phyloP scores from a whole-genome alignment of 176 grass and related monocot genomes.

The Hyparrhenia diplandra region DNA sequence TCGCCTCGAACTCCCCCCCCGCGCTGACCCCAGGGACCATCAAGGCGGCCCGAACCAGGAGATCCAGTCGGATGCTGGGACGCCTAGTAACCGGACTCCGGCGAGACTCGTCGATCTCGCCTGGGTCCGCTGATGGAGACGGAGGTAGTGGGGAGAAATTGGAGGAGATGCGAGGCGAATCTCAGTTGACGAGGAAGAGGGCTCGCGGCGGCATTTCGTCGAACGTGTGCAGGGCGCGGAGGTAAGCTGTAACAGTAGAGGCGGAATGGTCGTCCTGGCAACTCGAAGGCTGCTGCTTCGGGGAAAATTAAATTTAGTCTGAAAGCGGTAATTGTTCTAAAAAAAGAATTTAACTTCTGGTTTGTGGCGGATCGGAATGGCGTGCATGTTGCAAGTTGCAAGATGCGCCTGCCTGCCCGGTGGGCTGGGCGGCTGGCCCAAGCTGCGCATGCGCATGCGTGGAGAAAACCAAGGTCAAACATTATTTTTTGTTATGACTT shows the following conservation, averaged over 20 bases:
- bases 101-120: conserved; percentile 24
- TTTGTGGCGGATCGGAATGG: too few species aligned
- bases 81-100: background rate
- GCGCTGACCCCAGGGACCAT: conserved; percentile 36
- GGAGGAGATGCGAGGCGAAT: conserved; percentile 27
- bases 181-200: conserved; percentile 22
- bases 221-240: conserved; percentile 23
- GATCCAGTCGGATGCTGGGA: background rate
- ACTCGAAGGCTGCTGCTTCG: too few species aligned
- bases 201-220: conserved; percentile 43
- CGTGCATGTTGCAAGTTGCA: too few species aligned
- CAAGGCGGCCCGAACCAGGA: conserved; percentile 15
- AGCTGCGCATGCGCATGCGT: too few species aligned
- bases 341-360: too few species aligned
- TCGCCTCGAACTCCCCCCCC: conserved; percentile 33
- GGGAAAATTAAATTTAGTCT: too few species aligned
- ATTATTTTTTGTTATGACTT: too few species aligned
- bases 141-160: conserved; percentile 5
- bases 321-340: too few species aligned
- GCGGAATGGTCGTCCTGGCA: too few species aligned
- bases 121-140: background rate
- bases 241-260: background rate
- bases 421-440: too few species aligned
- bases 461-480: too few species aligned
- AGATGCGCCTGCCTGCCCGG: too few species aligned